phyloP scores from a whole-genome alignment of 2,329 filamentous ascomycete genomes.

The Curvularia lunata region DNA sequence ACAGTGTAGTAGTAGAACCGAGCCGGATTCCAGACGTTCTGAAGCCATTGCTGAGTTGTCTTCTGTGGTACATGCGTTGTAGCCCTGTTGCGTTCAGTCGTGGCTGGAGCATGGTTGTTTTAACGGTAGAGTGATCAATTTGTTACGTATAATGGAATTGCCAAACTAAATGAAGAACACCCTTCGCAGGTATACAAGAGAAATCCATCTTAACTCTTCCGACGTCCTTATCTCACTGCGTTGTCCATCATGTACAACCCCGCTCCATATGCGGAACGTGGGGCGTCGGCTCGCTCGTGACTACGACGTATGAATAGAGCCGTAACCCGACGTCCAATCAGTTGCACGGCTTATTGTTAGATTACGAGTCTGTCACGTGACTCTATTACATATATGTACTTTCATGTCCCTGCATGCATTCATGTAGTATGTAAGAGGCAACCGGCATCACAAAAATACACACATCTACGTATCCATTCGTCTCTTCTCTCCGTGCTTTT shows the following conservation, averaged over 20 bases:
- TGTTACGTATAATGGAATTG: not conserved
- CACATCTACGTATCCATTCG: too few relatives aligned
- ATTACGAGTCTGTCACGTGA: too few relatives aligned
- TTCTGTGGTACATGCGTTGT: conserved; percentile 8
- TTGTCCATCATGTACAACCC: conserved; percentile 24
- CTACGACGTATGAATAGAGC: conserved; percentile 22
- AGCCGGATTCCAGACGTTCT: conserved; percentile 16
- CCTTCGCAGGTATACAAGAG: not conserved
- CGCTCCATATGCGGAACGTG: conserved; percentile 29
- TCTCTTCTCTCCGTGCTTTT: too few relatives aligned
- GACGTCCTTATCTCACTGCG: conserved; percentile 28
- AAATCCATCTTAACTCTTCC: not conserved
- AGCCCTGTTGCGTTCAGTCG: conserved; percentile 7
- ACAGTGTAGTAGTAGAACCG: conserved; percentile 23
- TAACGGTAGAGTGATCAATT: not conserved
- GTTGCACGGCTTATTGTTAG: too few relatives aligned
- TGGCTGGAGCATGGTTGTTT: conserved; percentile 19
- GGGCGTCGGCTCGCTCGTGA: conserved; percentile 28
- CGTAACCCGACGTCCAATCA: conserved; percentile 27
- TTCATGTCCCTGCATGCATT: too few relatives aligned
- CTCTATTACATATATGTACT: too few relatives aligned
- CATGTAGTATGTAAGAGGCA: too few relatives aligned
- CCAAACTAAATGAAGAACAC: not conserved
- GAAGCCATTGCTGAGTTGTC: conserved; percentile 2
- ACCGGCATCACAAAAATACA: too few relatives aligned